Evolutionary conservation across 768 basidiomycete genomes (phyloP).

Genomic region (Tephrocybe sp.): DNA sequence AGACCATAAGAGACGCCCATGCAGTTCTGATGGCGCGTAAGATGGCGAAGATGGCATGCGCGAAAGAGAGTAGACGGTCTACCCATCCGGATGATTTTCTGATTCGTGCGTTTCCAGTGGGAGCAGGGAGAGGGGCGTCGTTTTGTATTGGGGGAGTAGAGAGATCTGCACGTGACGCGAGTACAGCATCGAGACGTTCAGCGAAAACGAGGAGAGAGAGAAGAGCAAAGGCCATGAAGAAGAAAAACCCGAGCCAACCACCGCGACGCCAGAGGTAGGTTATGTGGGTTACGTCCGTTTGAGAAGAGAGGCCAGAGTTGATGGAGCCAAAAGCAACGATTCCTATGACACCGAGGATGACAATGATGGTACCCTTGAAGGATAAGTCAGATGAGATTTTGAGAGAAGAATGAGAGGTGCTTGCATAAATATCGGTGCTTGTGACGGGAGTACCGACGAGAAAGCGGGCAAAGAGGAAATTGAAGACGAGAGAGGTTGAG

Average conservation of each 20-base stretch:
- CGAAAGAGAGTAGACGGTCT: neutral
- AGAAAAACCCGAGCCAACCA: constrained; percentile 92
- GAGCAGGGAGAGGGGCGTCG: constrained; percentile 1
- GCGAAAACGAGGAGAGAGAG: constrained; percentile 65
- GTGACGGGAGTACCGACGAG: constrained; percentile 86
- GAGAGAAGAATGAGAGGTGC: constrained; percentile 19
- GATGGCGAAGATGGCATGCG: constrained; percentile 3
- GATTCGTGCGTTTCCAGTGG: constrained; percentile 3
- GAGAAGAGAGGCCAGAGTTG: constrained; percentile 72
- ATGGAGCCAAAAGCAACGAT: constrained; percentile 87
- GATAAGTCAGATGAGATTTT: neutral
- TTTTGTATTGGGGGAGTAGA: constrained; percentile 46
- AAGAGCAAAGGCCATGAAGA: constrained; percentile 71
- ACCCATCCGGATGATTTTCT: neutral
- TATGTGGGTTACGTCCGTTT: constrained; percentile 73
- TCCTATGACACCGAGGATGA: constrained; percentile 82
- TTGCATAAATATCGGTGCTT: constrained; percentile 75
- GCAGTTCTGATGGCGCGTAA: constrained; percentile 30
- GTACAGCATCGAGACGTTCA: constrained; percentile 69
- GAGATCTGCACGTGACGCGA: constrained; percentile 68
- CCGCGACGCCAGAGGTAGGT: constrained; percentile 81
- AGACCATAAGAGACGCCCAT: constrained; percentile 47
- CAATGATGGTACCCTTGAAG: constrained; percentile 72
- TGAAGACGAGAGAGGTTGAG: constrained; percentile 91
- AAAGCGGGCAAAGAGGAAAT: constrained; percentile 91